Percentiles rank a stretch among this genome's conserved stretches.
Evolutionary conservation across 495 filamentous ascomycete genomes (phyloP).

Genomic region (Chlorociboria aeruginascens): DNA sequence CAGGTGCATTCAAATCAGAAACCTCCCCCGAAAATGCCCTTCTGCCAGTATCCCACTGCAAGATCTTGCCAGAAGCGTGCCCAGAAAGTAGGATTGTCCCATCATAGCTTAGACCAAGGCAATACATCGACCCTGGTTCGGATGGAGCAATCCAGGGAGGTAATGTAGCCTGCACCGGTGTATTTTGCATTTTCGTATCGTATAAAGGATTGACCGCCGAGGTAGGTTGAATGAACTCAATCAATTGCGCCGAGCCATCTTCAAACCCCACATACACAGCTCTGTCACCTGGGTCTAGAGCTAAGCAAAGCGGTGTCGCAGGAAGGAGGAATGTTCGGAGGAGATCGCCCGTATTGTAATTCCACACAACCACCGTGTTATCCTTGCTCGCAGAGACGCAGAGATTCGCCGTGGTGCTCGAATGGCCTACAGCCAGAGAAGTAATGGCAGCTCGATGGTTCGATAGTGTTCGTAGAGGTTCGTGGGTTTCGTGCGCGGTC

Average conservation of each 20-base stretch:
- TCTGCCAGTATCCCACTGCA: conserved; percentile 65
- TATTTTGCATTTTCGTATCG: conserved; percentile 38
- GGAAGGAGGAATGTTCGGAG: conserved; percentile 73
- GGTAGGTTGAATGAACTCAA: conserved; percentile 54
- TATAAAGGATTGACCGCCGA: conserved; percentile 39
- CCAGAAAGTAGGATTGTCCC: conserved; percentile 70
- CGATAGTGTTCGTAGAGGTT: conserved; percentile 56
- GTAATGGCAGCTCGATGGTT: conserved; percentile 74
- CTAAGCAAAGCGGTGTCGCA: conserved; percentile 54
- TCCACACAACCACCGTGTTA: conserved; percentile 77
- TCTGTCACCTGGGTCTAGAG: conserved; percentile 73
- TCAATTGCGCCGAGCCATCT: conserved; percentile 69
- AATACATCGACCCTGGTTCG: conserved; percentile 48
- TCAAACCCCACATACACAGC: conserved; percentile 74
- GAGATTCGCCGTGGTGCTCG: conserved; percentile 55
- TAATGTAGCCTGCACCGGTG: conserved; percentile 43
- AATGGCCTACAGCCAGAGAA: conserved; percentile 53
- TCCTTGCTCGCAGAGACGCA: conserved; percentile 70
- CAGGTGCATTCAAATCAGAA: conserved; percentile 58
- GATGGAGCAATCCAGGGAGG: conserved; percentile 51
- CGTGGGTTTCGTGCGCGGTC: conserved; percentile 35
- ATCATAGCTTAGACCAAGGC: conserved; percentile 64
- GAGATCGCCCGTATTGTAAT: conserved; percentile 63
- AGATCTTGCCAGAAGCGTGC: conserved; percentile 68
- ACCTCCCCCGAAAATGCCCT: conserved; percentile 48